Conservation (phyloP, 1,284 basidiomycete genomes). For the Malassezia japonica region DNA sequence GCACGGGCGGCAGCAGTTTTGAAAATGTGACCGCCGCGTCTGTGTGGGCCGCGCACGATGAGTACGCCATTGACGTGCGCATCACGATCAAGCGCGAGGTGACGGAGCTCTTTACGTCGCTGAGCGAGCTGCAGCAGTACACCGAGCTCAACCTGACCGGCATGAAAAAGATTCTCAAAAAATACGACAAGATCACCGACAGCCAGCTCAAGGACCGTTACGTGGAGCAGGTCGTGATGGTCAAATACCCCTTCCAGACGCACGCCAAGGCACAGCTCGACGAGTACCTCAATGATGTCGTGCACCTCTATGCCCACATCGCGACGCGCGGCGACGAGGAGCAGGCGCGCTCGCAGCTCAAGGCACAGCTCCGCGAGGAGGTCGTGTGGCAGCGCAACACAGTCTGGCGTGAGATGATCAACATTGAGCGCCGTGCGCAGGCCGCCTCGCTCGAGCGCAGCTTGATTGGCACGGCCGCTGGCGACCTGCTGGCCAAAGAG, state of each 20-base stretch:
- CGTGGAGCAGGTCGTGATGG: slow-evolving; percentile 61
- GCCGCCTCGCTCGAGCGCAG: slow-evolving; percentile 42
- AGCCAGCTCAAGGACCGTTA: slow-evolving; percentile 76
- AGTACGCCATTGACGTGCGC: slow-evolving; percentile 78
- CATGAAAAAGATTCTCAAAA: slow-evolving; percentile 92
- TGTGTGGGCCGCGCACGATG: slow-evolving; percentile 66
- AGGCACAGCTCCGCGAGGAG: slow-evolving; percentile 73
- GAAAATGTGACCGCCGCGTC: slow-evolving; percentile 46
- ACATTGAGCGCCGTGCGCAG: slow-evolving; percentile 59
- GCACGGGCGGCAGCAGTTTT: slow-evolving; percentile 21
- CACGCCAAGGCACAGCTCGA: slow-evolving; percentile 58
- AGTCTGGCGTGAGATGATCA: slow-evolving; percentile 97
- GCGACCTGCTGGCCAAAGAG: slow-evolving; percentile 16
- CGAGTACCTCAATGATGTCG: slow-evolving; percentile 57
- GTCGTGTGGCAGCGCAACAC: slow-evolving; percentile 90
- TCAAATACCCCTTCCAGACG: slow-evolving; percentile 49
- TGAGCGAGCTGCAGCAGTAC: slow-evolving; percentile 76
- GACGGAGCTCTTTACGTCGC: slow-evolving; percentile 67
- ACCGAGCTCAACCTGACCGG: slow-evolving; percentile 88
- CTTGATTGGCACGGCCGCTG: slow-evolving; percentile 24
- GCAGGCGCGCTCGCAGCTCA: slow-evolving; percentile 69
- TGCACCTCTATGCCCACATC: slow-evolving; percentile 74
- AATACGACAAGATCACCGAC: slow-evolving; percentile 93
- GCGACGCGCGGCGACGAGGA: slow-evolving; percentile 67
- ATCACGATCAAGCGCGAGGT: slow-evolving; percentile 85